Percentiles rank a stretch among this genome's conserved stretches.
phyloP scores from a whole-genome alignment of 2,329 filamentous ascomycete species.

The Cryphonectria japonica region DNA sequence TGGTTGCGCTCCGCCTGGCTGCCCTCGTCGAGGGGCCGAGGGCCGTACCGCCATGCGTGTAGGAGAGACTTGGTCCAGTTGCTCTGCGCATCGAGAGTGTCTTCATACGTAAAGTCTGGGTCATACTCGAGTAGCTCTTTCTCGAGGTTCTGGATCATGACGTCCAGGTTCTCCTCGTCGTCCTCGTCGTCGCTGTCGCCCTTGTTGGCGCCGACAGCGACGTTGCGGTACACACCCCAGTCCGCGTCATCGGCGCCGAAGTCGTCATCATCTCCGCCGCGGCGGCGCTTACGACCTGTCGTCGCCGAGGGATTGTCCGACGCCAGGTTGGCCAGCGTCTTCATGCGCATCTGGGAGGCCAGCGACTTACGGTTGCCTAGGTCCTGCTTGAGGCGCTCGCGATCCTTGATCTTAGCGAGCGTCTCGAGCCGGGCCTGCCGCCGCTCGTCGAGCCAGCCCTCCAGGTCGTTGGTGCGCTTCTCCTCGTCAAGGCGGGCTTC shows the following conservation, averaged over 20 bases:
- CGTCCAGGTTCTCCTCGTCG: conserved; percentile 84
- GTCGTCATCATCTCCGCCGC: conserved; percentile 90
- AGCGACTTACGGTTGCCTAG: conserved; percentile 95
- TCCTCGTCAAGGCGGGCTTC: conserved; percentile 84
- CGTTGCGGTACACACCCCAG: conserved; percentile 95
- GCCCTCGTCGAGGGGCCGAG: conserved; percentile 81
- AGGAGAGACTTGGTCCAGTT: conserved; percentile 94
- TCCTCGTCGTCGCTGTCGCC: conserved; percentile 82
- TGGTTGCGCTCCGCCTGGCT: conserved; percentile 82
- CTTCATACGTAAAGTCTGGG: conserved; percentile 85
- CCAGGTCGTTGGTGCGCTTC: conserved; percentile 79
- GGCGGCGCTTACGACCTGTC: conserved; percentile 73
- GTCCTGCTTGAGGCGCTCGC: conserved; percentile 90
- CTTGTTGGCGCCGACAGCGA: conserved; percentile 76
- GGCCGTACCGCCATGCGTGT: conserved; percentile 87
- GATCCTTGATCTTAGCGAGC: conserved; percentile 87
- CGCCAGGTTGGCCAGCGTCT: conserved; percentile 93
- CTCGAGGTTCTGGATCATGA: conserved; percentile 76
- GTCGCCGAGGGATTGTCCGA: conserved; percentile 73
- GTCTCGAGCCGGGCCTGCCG: conserved; percentile 71
- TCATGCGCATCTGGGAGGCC: conserved; percentile 97
- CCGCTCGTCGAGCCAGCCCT: conserved; percentile 84
- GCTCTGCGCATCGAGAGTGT: conserved; percentile 87
- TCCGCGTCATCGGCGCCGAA: conserved; percentile 98
- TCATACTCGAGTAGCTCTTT: conserved; percentile 85